Evolutionary conservation across 139 green algal species (phyloP), one percentile per base, ranked within the genome.

Genomic region (Chlorella ohadii): DNA sequence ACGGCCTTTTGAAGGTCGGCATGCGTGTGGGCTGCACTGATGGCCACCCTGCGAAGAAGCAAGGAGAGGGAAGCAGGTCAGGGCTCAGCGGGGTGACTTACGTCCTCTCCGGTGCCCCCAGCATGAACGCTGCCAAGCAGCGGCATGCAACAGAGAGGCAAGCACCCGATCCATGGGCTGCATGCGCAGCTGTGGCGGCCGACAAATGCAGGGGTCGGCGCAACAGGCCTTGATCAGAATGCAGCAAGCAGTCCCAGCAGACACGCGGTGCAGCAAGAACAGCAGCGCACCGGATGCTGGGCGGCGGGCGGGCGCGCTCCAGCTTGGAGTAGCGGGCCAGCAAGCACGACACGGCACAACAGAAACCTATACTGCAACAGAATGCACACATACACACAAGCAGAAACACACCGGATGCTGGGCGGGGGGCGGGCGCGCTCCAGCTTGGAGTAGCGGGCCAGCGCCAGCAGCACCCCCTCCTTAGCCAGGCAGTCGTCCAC

Each of bases 241-340:
- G 51, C 51, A 59, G 51, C 51, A 59, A 20, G 44, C 51, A 59
- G 51, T 9, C 2, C 22, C 59, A 66, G 13, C 59, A 66, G 59
- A 33, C 4, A 11, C 1, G 44, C 44, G 44, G 9, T 51, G 44
- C 13, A 31, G 59, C 59, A 66, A 12, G 1, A 66, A 66, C 25
- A 66, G 11, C 59, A 19, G 59, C 23, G 59, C 59, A 31, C 25
- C 59, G 25, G 59, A n/a, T n/a, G 59, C 59, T 31, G 25, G 27
- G 25, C 6, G 25, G 19, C 17, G 7, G 83, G n/a, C 77, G 38
- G 23, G 61, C 38, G 19, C 71, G 55, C 56, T 97, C 92, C 56
- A 97, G 79, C 0, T 71, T 59, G 34, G 90, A 91, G 65, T 94
- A 91, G 23, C 87, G 81, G 28, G 90, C 74, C 33, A 93, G 87